Conservation (phyloP, 1,284 basidiomycete genomes). For the Ustilago nuda region DNA sequence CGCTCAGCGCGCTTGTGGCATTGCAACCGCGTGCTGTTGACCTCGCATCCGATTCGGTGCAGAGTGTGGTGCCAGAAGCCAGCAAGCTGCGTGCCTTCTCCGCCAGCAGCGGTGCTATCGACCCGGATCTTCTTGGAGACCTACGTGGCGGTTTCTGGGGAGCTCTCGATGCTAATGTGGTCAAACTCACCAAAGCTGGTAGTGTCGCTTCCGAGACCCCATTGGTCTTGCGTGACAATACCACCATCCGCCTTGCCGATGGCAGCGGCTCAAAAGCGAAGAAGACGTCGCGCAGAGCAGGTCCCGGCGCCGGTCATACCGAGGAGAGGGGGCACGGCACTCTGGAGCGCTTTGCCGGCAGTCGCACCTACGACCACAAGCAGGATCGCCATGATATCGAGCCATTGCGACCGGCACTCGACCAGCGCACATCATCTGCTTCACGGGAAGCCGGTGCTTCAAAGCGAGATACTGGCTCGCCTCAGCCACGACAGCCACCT, state of each 20-base stretch:
- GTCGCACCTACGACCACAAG: conserved; percentile 38
- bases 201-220: conserved; percentile 25
- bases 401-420: conserved; percentile 10
- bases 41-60: conserved; percentile 11
- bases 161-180: conserved; percentile 45
- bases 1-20: conserved; percentile 44
- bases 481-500: conserved; percentile 8
- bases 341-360: conserved; percentile 44
- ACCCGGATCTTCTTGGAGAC: conserved; percentile 46
- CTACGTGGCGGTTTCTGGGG: conserved; percentile 59
- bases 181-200: conserved; percentile 28
- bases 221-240: conserved; percentile 45
- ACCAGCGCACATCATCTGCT: conserved; percentile 8
- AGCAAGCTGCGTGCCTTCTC: conserved; percentile 34
- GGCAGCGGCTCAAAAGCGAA: conserved; percentile 41
- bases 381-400: conserved; percentile 46
- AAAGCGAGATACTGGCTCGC: conserved; percentile 9
- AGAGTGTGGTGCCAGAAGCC: conserved; percentile 23
- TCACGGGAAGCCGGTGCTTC: neutral
- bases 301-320: conserved; percentile 5
- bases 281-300: conserved; percentile 19
- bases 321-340: conserved; percentile 34
- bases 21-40: conserved; percentile 30
- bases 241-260: conserved; percentile 43
- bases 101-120: conserved; percentile 44